phyloP scores from a whole-genome alignment of 768 basidiomycete species.

The Russula vinacea region DNA sequence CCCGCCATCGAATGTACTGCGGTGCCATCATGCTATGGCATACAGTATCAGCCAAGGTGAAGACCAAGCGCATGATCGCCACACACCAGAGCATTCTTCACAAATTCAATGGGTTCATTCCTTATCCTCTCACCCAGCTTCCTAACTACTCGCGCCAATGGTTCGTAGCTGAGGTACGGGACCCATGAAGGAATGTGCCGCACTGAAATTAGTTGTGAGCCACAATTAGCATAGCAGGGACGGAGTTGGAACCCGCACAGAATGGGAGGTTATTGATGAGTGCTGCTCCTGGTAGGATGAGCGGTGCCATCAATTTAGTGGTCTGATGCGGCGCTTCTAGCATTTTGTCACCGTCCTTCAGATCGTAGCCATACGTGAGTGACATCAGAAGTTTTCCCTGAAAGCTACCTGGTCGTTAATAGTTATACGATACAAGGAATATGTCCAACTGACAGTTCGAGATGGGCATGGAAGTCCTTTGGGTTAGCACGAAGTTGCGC shows the following conservation, averaged over 20 bases:
- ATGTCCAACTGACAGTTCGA: neutral
- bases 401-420: neutral
- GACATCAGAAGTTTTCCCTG: constrained; percentile 16
- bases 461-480: neutral
- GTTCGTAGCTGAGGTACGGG: too few species aligned
- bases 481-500: constrained; percentile 1
- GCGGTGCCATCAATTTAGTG: neutral
- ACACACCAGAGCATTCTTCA: constrained; percentile 8
- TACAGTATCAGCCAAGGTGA: neutral
- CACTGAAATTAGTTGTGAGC: too few species aligned
- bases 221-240: too few species aligned
- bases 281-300: constrained; percentile 4
- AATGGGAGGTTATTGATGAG: constrained; percentile 15
- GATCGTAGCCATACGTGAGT: constrained; percentile 18
- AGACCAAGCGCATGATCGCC: neutral
- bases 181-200: too few species aligned
- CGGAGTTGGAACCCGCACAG: neutral
- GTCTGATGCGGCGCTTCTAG: neutral
- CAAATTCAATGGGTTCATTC: too few species aligned
- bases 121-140: too few species aligned
- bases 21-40: neutral
- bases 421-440: too few species aligned
- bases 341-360: neutral
- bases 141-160: too few species aligned
- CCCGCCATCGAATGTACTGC: neutral